Conservation (phyloP, 2,329 filamentous ascomycete species). For the Zymoseptoria passerinii region DNA sequence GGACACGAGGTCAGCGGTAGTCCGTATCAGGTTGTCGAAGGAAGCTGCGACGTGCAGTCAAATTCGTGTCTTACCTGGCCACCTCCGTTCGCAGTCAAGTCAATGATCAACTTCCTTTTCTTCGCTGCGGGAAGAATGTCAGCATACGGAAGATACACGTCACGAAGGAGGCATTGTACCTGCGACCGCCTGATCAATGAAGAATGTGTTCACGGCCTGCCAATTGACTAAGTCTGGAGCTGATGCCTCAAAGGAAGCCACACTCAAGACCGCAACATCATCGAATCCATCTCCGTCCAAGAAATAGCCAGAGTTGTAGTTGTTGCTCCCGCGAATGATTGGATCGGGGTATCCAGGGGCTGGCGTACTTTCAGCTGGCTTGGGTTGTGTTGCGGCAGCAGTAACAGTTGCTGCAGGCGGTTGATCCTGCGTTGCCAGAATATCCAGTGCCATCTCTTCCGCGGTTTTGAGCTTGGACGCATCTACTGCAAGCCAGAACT, state of each 20-base stretch:
- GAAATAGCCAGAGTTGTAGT: slow-evolving; percentile 42
- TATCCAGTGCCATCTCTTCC: slow-evolving; percentile 17
- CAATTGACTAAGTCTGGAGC: slow-evolving; percentile 29
- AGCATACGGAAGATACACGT: not conserved
- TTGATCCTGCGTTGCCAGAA: slow-evolving; percentile 1
- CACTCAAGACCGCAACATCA: slow-evolving; percentile 39
- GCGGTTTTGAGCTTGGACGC: slow-evolving; percentile 14
- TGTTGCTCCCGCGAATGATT: slow-evolving; percentile 32
- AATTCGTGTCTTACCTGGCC: slow-evolving; percentile 39
- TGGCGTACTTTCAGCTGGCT: slow-evolving; percentile 10
- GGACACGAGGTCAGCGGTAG: no score
- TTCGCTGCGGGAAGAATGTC: slow-evolving; percentile 27
- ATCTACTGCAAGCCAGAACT: slow-evolving; percentile 23
- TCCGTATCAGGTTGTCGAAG: no score
- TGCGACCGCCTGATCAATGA: slow-evolving; percentile 37
- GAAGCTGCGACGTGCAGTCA: no score
- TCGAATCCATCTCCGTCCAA: slow-evolving; percentile 37
- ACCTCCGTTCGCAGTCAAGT: slow-evolving; percentile 51
- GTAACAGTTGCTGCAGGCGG: slow-evolving; percentile 8
- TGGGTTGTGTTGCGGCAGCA: slow-evolving; percentile 9
- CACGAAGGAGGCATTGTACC: not conserved
- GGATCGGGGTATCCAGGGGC: slow-evolving; percentile 39
- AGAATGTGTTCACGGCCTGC: slow-evolving; percentile 34
- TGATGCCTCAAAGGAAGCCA: slow-evolving; percentile 35
- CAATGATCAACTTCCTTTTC: slow-evolving; percentile 54